phyloP scores from a whole-genome alignment of 1,139 yeast species.

The Suhomyces wounanorum region DNA sequence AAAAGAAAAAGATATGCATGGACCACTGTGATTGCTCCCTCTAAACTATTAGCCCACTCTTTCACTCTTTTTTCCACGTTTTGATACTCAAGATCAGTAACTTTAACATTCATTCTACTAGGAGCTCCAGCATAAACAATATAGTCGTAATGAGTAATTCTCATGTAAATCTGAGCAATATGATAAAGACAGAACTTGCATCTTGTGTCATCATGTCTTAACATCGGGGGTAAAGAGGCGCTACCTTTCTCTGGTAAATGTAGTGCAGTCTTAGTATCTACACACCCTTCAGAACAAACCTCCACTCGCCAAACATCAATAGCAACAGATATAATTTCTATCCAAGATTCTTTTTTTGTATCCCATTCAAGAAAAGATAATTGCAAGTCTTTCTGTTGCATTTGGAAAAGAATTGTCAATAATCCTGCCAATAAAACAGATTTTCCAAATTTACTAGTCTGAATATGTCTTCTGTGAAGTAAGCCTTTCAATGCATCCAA shows the following conservation, averaged over 20 bases:
- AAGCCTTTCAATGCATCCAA: slow-evolving; percentile 56
- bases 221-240: slow-evolving; percentile 24
- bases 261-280: slow-evolving; percentile 27
- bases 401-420: slow-evolving; percentile 64
- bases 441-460: slow-evolving; percentile 57
- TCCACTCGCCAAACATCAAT: slow-evolving; percentile 58
- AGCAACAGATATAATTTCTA: slow-evolving; percentile 62
- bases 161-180: slow-evolving; percentile 18
- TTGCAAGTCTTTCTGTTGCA: slow-evolving; percentile 72
- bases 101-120: slow-evolving; percentile 19
- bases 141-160: slow-evolving; percentile 19
- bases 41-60: slow-evolving; percentile 13
- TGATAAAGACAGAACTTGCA: slow-evolving; percentile 45
- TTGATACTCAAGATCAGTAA: slow-evolving; percentile 13
- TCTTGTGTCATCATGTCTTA: slow-evolving; percentile 32
- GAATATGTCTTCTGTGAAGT: slow-evolving; percentile 53
- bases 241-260: slow-evolving; percentile 17
- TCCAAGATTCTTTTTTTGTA: slow-evolving; percentile 53
- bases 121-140: slow-evolving; percentile 20
- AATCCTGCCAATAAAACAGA: slow-evolving; percentile 69
- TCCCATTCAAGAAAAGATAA: slow-evolving; percentile 38
- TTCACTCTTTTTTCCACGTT: slow-evolving; percentile 14
- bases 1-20: slow-evolving; percentile 17
- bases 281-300: slow-evolving; percentile 31
- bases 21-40: slow-evolving; percentile 15